Evolutionary conservation across 1,139 yeast genomes (phyloP).

Genomic region (Pneumocystis carinii): DNA sequence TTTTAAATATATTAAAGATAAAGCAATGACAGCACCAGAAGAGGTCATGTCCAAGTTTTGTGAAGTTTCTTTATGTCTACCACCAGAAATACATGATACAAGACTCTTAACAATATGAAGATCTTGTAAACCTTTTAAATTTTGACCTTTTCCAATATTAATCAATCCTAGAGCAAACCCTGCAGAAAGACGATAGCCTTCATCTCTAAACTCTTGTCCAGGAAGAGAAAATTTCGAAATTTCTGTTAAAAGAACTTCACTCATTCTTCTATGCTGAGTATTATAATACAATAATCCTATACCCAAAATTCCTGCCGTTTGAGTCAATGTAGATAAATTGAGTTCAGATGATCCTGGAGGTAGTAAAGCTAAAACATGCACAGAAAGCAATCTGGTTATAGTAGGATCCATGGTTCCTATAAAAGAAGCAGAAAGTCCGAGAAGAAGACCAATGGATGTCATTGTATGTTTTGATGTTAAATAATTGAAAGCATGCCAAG

Average conservation of each 20-base stretch:
- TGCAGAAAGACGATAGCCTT: constrained; percentile 75
- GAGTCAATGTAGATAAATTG: constrained; percentile 70
- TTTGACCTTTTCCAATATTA: constrained; percentile 67
- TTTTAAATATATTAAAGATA: constrained; percentile 57
- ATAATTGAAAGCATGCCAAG: constrained; percentile 93
- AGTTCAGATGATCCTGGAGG: constrained; percentile 86
- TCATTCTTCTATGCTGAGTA: constrained; percentile 75
- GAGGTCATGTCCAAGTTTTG: constrained; percentile 55
- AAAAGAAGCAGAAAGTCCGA: constrained; percentile 88
- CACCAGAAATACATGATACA: constrained; percentile 48
- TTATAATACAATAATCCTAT: constrained; percentile 70
- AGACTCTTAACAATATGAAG: constrained; percentile 56
- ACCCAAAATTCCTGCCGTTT: constrained; percentile 83
- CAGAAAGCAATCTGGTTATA: constrained; percentile 77
- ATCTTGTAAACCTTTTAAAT: constrained; percentile 48
- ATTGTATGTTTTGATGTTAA: constrained; percentile 77
- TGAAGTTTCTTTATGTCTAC: constrained; percentile 35
- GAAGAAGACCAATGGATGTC: constrained; percentile 70
- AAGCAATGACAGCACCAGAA: constrained; percentile 67
- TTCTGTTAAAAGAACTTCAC: constrained; percentile 61
- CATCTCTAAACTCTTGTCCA: constrained; percentile 32
- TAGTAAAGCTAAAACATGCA: constrained; percentile 79
- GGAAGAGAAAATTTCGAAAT: constrained; percentile 21
- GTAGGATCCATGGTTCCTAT: constrained; percentile 75
- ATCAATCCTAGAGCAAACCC: constrained; percentile 80